phyloP scores from a whole-genome alignment of 2,329 filamentous ascomycete genomes.

The Talaromyces pinophilus region DNA sequence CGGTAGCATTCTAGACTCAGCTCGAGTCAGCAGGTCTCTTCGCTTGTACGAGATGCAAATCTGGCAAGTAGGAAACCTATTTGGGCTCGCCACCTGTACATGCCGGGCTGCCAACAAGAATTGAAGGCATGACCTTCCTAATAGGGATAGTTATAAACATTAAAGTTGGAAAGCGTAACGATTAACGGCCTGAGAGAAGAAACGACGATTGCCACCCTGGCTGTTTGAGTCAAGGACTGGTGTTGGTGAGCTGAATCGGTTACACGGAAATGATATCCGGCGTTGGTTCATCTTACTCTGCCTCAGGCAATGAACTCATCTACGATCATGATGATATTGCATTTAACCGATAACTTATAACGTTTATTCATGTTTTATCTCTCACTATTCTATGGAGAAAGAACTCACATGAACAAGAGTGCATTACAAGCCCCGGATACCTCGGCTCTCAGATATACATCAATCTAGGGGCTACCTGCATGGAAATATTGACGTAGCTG shows the following conservation, averaged over 20 bases:
- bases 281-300: neutral
- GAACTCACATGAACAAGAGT: neutral
- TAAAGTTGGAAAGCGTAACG: neutral
- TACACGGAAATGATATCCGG: neutral
- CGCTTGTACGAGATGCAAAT: neutral
- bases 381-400: neutral
- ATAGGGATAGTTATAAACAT: neutral
- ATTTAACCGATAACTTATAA: neutral
- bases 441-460: neutral
- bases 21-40: neutral
- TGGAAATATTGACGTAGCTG: neutral
- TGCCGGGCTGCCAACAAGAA: neutral
- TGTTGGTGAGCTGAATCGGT: neutral
- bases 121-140: neutral
- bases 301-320: slow-evolving; percentile 9
- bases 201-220: neutral
- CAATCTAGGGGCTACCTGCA: neutral
- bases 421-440: neutral
- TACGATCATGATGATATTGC: neutral
- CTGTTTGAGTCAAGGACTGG: slow-evolving; percentile 2
- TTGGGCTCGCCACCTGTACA: neutral
- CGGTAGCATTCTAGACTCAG: neutral
- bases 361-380: neutral
- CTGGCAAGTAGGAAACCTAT: neutral
- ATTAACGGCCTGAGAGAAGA: slow-evolving; percentile 1